These are phyloP conservation scores for Neocucurbitaria cava DNA, from an alignment of 2,329 filamentous ascomycete species.

Conservation along the genomic window DNA sequence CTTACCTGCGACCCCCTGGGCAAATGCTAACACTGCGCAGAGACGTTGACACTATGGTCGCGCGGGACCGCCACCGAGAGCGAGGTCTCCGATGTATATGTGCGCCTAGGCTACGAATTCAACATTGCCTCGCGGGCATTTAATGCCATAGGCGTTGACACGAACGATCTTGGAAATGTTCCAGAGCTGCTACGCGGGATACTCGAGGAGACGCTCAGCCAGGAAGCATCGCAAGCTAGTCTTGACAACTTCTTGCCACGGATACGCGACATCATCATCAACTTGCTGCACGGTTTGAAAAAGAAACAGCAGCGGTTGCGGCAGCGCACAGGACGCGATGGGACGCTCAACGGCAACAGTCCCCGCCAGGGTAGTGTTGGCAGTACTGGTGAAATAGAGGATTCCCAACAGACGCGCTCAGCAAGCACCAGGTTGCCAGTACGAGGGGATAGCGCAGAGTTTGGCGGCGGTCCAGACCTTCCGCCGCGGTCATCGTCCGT, in stretches of 20 bases:
- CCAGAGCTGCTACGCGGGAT: constrained; percentile 90
- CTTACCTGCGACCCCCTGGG: constrained; percentile 4
- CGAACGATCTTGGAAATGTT: constrained; percentile 90
- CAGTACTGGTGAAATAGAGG: constrained; percentile 44
- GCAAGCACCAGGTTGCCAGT: constrained; percentile 51
- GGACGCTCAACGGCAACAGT: constrained; percentile 50
- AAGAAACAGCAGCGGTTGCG: constrained; percentile 91
- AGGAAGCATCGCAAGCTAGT: constrained; percentile 92
- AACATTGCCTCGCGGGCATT: constrained; percentile 98
- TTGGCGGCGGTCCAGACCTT: constrained; percentile 50
- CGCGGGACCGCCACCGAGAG: constrained; percentile 88
- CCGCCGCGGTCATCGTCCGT: constrained; percentile 58
- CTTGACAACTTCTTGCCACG: constrained; percentile 91
- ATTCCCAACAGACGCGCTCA: constrained; percentile 50
- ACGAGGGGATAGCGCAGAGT: constrained; percentile 52
- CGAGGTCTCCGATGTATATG: constrained; percentile 97
- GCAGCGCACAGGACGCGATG: constrained; percentile 61
- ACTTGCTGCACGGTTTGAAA: constrained; percentile 92
- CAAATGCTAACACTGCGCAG: constrained; percentile 47
- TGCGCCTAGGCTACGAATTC: constrained; percentile 96
- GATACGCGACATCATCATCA: constrained; percentile 98
- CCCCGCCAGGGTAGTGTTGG: constrained; percentile 48
- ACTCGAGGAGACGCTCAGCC: constrained; percentile 92
- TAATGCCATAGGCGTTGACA: constrained; percentile 95
- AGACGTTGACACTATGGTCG: constrained; percentile 98